Evolutionary conservation across 257 asterid genomes (phyloP).

Genomic region (Fraxinus anomala): DNA sequence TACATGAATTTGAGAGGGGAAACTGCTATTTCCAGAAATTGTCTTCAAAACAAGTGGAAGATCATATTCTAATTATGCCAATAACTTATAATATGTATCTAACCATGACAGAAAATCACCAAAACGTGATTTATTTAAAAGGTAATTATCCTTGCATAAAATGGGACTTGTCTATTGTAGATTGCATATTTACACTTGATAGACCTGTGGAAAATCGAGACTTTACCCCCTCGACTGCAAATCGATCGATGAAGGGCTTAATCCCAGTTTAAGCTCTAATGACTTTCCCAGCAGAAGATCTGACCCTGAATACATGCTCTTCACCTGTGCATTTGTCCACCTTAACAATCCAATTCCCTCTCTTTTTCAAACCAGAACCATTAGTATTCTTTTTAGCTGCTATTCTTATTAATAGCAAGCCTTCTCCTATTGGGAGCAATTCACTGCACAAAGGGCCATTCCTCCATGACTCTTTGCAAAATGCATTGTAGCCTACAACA

Average conservation of each 20-base stretch:
- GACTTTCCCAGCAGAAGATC: conserved; percentile 49
- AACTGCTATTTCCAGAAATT: no score
- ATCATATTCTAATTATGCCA: no score
- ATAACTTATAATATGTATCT: no score
- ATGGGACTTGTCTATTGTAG: background rate
- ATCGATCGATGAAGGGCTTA: background rate
- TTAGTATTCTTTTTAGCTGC: conserved; percentile 25
- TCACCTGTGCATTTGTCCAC: conserved; percentile 74
- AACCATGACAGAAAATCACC: background rate
- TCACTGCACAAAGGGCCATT: conserved; percentile 47
- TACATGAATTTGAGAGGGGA: no score
- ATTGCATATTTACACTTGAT: background rate
- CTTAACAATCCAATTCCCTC: conserved; percentile 70
- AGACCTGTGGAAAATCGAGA: background rate
- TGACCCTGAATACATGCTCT: conserved; percentile 67
- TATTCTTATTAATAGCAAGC: conserved; percentile 56
- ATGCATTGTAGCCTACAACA: conserved; percentile 76
- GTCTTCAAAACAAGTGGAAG: no score
- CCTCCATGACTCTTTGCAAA: conserved; percentile 63
- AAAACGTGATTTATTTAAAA: background rate
- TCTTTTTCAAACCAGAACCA: conserved; percentile 16
- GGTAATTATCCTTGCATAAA: background rate
- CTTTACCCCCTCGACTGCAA: background rate
- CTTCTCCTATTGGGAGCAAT: conserved; percentile 82
- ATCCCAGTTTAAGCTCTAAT: conserved; percentile 38